Base-by-base conservation (phyloP, 768 basidiomycete species). In the Pulveroboletus sp. region DNA sequence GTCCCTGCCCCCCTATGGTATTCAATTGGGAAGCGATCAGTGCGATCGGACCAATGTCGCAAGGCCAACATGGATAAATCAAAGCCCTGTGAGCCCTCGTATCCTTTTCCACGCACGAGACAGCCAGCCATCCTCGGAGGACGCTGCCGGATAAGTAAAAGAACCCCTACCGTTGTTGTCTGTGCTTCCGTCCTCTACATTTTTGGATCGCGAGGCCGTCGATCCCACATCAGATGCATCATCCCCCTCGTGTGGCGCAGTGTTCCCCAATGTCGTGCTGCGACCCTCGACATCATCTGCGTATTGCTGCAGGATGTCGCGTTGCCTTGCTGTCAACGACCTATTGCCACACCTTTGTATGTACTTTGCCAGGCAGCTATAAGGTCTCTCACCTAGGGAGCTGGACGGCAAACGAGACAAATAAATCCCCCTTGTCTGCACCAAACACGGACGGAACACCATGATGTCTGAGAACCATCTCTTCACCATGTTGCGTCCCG, bases 401-500 rank as follows among this genome's bases (percentile, higher is more conserved):
- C 58, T 87, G 80, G 32, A 98, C 78, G 32, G 77, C 79, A 73
- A 98, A 98, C 37, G 83, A 80, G 47, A 99, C 89, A 59, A 93
- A 89, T 46, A 97, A 71, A 67, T 96, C 93, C 33, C 95, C 90
- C 54, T 77, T 83, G 55, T 78, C 78, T 37, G 77, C 71, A 43
- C 71, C 71, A 62, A 77, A 76, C 7, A 87, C 75, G 21, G 81
- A 75, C 39, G 79, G 66, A 11, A 97, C 83, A 28, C 96, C 96
- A 46, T 89, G 82, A 36, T 85, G 84, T 71, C 87, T 89, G 61
- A 99, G 71, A 18, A 96, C 89, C 82, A 95, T 94, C 68, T 98
- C 93, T 72, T 97, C 93, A 15, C 94, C 94, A 64, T 87, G 93
- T 70, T 98, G 96, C 3, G 95, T 97, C 39, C 96, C 95, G 18